Percentiles rank a stretch among this genome's conserved stretches.
phyloP scores from a whole-genome alignment of 805 yeast genomes.

The Candida pini region DNA sequence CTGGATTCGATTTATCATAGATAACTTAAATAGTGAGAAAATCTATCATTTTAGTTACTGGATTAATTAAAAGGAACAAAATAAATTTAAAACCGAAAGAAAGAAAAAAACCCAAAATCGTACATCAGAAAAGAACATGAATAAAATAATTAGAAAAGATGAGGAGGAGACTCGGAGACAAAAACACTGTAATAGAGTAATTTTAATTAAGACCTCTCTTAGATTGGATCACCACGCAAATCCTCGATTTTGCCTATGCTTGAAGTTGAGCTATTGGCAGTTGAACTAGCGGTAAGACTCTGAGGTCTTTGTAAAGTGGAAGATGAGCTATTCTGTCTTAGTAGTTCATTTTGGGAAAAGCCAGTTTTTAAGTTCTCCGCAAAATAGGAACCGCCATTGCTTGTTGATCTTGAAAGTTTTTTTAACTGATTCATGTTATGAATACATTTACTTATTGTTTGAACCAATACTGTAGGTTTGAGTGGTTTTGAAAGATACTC shows the following conservation, averaged over 20 bases:
- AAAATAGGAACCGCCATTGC: constrained; percentile 42
- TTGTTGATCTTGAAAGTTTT: constrained; percentile 43
- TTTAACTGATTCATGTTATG: constrained; percentile 61
- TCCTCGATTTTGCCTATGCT: neutral
- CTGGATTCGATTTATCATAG: constrained; percentile 79
- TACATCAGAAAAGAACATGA: neutral
- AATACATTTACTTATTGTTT: constrained; percentile 79
- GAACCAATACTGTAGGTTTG: constrained; percentile 76
- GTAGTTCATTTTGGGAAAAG: constrained; percentile 11
- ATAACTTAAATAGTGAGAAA: too few relatives aligned
- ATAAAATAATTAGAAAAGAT: neutral
- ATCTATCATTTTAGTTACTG: too few relatives aligned
- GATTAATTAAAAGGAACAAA: constrained; percentile 1
- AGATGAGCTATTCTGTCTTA: constrained; percentile 3
- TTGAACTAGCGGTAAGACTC: neutral
- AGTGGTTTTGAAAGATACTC: constrained; percentile 85
- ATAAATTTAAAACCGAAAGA: neutral
- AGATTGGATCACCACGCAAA: neutral
- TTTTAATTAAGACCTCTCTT: neutral
- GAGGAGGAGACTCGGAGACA: too few relatives aligned
- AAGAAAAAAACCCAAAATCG: neutral
- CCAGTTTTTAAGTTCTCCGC: constrained; percentile 29
- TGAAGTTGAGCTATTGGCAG: neutral
- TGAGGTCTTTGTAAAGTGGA: neutral
- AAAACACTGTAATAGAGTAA: neutral